These are phyloP conservation scores for Hordeum marinum DNA, from an alignment of 176 grass and related monocot species.

Conservation along the genomic window DNA sequence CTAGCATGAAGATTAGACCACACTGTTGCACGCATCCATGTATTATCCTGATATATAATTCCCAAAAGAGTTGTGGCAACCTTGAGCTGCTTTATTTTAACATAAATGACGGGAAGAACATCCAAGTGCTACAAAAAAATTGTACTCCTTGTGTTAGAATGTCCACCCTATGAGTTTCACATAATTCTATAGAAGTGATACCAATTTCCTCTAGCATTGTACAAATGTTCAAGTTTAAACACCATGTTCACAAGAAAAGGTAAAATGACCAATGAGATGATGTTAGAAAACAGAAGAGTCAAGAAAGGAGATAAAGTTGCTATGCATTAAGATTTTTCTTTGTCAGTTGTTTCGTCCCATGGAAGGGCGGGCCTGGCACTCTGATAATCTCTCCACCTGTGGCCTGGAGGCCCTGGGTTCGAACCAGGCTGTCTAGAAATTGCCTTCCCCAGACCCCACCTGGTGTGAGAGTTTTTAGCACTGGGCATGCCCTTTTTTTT, in stretches of 20 bases:
- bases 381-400: too few relatives aligned
- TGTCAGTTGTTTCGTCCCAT: not conserved
- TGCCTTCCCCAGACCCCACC: too few relatives aligned
- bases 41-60: not conserved
- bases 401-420: too few relatives aligned
- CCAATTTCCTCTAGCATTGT: not conserved
- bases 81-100: conserved; percentile 16
- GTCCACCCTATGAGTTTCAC: not conserved
- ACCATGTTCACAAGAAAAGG: not conserved
- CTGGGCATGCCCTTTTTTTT: not conserved
- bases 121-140: not conserved
- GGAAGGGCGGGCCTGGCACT: not conserved
- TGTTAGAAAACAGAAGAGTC: not conserved
- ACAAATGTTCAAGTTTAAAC: conserved; percentile 13
- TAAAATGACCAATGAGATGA: not conserved
- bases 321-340: not conserved
- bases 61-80: not conserved
- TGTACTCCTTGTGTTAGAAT: not conserved
- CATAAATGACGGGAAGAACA: conserved; percentile 5
- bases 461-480: not conserved
- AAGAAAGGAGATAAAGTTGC: not conserved
- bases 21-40: not conserved
- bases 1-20: conserved; percentile 5
- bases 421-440: too few relatives aligned
- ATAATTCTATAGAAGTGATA: conserved; percentile 1